A percentile compares a stretch with the other conserved stretches of the same genome.
These are phyloP conservation scores for Dothistroma septosporum DNA, from an alignment of 2,329 filamentous ascomycete genomes.

Conservation along the genomic window DNA sequence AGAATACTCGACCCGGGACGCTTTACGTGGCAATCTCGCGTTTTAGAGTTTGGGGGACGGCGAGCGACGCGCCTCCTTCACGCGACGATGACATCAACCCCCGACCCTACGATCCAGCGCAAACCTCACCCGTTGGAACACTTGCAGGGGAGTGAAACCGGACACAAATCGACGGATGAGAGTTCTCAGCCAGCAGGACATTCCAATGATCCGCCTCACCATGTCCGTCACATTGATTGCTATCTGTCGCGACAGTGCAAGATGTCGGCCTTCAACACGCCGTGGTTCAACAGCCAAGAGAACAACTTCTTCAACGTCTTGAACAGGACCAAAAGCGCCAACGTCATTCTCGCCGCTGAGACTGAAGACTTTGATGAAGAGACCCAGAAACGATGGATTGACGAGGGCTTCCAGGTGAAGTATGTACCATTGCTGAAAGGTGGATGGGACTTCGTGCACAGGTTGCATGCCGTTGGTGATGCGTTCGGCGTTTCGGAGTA, in stretches of 20 bases:
- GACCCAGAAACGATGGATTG: constrained; percentile 52
- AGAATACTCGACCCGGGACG: background rate
- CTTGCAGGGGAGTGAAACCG: background rate
- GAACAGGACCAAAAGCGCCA: constrained; percentile 41
- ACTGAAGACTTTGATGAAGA: constrained; percentile 54
- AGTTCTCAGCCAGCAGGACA: background rate
- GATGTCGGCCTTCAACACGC: constrained; percentile 33
- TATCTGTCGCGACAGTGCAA: background rate
- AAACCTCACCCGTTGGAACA: background rate
- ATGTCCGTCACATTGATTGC: background rate
- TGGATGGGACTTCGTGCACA: constrained; percentile 45
- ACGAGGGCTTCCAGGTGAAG: constrained; percentile 57
- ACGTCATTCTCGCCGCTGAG: constrained; percentile 50
- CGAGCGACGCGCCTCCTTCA: background rate
- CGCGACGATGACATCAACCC: background rate
- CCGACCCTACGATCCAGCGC: background rate
- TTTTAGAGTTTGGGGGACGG: no score
- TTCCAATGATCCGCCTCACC: background rate
- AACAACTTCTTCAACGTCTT: constrained; percentile 35
- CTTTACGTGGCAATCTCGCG: background rate
- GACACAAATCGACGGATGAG: background rate
- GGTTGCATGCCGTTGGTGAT: constrained; percentile 51
- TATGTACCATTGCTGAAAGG: constrained; percentile 54
- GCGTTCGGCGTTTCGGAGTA: constrained; percentile 55
- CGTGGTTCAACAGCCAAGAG: constrained; percentile 32